phyloP scores from a whole-genome alignment of 805 yeast genomes.

The Millerozyma acaciae region DNA sequence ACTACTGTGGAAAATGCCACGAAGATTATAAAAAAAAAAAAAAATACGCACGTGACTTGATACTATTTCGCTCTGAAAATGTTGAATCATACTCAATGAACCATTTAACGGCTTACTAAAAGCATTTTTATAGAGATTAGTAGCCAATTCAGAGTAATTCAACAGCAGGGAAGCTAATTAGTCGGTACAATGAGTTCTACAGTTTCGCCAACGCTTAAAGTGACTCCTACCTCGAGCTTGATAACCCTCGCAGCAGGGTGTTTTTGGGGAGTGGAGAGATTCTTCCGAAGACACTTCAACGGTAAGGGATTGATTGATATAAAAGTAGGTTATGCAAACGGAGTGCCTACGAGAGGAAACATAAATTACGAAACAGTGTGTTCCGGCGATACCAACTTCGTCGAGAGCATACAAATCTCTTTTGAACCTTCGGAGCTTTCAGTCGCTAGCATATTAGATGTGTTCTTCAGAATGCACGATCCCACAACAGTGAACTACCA shows the following conservation, averaged over 20 bases:
- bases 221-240: constrained; percentile 31
- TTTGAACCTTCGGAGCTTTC: constrained; percentile 68
- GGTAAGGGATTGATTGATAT: constrained; percentile 66
- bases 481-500: constrained; percentile 82
- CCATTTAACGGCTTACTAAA: too few relatives aligned
- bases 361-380: constrained; percentile 67
- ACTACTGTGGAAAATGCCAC: too few relatives aligned
- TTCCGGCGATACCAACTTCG: constrained; percentile 66
- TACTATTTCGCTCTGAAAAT: too few relatives aligned
- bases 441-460: constrained; percentile 63
- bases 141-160: too few relatives aligned
- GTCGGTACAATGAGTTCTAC: constrained; percentile 14
- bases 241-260: constrained; percentile 58
- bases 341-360: constrained; percentile 47
- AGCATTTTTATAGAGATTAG: too few relatives aligned
- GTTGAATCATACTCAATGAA: too few relatives aligned
- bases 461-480: constrained; percentile 90
- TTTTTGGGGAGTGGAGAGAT: constrained; percentile 88
- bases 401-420: constrained; percentile 80
- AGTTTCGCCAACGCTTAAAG: constrained; percentile 33
- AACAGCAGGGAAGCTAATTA: too few relatives aligned
- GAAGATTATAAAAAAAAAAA: too few relatives aligned
- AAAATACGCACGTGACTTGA: too few relatives aligned
- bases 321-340: constrained; percentile 91
- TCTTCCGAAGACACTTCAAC: constrained; percentile 67